Percentiles rank a stretch among this genome's conserved stretches.
These are phyloP conservation scores for Tuber umbilicatum DNA, from an alignment of 495 filamentous ascomycete genomes.

Conservation along the genomic window DNA sequence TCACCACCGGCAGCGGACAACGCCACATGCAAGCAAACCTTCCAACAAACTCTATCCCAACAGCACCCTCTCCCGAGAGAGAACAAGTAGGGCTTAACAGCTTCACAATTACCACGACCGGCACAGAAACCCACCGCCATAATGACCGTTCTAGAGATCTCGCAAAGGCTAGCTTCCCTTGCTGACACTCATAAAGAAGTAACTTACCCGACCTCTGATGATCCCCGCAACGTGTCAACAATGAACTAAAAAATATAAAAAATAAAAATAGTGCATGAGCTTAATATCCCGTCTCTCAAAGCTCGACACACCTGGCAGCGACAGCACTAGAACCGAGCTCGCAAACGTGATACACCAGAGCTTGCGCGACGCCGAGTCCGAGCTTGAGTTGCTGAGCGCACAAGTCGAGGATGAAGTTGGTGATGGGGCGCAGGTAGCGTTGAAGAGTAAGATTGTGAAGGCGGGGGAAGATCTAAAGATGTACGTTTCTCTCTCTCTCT, in stretches of 20 bases:
- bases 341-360: conserved; percentile 71
- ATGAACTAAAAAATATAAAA: not conserved
- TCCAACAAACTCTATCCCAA: not conserved
- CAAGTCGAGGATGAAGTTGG: conserved; percentile 57
- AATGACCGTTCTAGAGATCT: conserved; percentile 37
- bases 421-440: conserved; percentile 53
- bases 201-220: not conserved
- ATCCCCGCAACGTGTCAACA: conserved; percentile 19
- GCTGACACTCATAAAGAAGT: conserved; percentile 40
- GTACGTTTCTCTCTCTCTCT: conserved; percentile 45
- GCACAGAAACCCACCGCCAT: not conserved
- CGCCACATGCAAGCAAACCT: not conserved
- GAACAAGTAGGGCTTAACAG: not conserved
- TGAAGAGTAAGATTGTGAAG: conserved; percentile 58
- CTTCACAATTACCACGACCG: not conserved
- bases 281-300: conserved; percentile 38
- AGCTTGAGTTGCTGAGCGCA: conserved; percentile 72
- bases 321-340: conserved; percentile 58
- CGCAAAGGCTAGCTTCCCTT: conserved; percentile 37
- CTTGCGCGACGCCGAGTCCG: conserved; percentile 77
- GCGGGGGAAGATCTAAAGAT: conserved; percentile 62
- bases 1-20: no score
- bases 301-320: conserved; percentile 23
- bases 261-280: conserved; percentile 33
- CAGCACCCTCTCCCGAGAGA: not conserved